These are phyloP conservation scores for Phytopythium delawarense DNA, from an alignment of 352 stramenopile genomes.

Conservation along the genomic window DNA sequence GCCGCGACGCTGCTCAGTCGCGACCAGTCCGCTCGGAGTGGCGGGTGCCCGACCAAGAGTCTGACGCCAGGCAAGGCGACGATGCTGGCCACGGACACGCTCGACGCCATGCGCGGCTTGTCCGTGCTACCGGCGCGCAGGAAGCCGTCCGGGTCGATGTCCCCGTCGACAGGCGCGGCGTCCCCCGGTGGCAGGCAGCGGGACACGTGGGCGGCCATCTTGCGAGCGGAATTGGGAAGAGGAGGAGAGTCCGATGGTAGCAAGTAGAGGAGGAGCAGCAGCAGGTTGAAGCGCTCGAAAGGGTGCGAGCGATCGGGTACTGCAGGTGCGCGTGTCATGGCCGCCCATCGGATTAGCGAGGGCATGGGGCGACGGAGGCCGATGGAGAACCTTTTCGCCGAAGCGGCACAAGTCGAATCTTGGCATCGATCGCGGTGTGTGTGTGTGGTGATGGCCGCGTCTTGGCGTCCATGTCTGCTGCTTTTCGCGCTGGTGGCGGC, in stretches of 20 bases:
- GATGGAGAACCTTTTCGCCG: not conserved
- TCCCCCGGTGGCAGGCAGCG: not conserved
- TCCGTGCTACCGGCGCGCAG: slow-evolving; percentile 18
- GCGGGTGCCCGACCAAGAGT: not conserved
- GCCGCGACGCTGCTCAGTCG: slow-evolving; percentile 5
- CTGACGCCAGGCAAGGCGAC: slow-evolving; percentile 6
- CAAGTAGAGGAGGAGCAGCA: not conserved
- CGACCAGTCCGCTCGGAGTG: slow-evolving; percentile 5
- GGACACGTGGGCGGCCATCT: slow-evolving; percentile 35
- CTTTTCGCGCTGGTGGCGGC: not conserved
- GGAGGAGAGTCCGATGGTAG: not conserved
- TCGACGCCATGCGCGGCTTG: slow-evolving; percentile 23
- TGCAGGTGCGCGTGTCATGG: not conserved
- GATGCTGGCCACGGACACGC: slow-evolving; percentile 11
- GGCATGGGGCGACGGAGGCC: not conserved
- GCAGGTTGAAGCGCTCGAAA: not conserved
- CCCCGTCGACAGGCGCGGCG: not conserved
- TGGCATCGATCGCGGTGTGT: not conserved
- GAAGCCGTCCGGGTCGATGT: slow-evolving; percentile 1
- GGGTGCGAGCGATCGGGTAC: not conserved
- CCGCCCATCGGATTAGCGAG: not conserved
- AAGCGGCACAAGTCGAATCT: not conserved
- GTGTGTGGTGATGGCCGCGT: not conserved
- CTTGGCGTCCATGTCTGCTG: not conserved
- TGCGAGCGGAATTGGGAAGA: slow-evolving; percentile 22